Conservation (phyloP, 202 grass and related monocot genomes). For the Panicum virgatum region DNA sequence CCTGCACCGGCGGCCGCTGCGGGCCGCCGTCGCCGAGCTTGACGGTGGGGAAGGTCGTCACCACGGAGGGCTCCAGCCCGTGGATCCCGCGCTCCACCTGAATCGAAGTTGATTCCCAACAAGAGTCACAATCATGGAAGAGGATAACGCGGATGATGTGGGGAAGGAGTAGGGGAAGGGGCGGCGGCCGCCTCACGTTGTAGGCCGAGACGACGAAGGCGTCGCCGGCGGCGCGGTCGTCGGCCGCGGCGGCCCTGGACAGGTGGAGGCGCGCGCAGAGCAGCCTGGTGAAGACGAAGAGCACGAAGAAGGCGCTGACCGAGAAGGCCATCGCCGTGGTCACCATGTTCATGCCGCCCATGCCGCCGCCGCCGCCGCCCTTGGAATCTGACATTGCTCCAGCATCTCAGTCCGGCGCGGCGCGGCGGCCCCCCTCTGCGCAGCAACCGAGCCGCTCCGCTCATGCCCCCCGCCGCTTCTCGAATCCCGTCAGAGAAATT, state of each 20-base stretch:
- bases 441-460: background rate
- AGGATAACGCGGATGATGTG: background rate
- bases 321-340: conserved; percentile 95
- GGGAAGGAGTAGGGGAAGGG: background rate
- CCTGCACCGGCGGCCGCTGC: conserved; percentile 3
- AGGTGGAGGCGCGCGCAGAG: conserved; percentile 92
- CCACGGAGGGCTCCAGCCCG: conserved; percentile 55
- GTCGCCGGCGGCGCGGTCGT: conserved; percentile 8
- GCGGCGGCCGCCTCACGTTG: conserved; percentile 14
- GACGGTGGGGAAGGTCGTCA: conserved; percentile 63
- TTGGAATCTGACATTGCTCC: conserved; percentile 41
- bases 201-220: background rate
- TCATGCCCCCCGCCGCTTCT: background rate
- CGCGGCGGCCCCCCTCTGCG: background rate
- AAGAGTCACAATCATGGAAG: background rate
- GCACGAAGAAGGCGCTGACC: conserved; percentile 91
- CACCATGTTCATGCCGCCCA: conserved; percentile 76
- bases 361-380: conserved; percentile 51
- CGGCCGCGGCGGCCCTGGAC: conserved; percentile 29
- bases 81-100: conserved; percentile 59
- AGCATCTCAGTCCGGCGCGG: conserved; percentile 10
- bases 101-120: background rate
- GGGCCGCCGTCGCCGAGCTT: conserved; percentile 49
- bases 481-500: background rate
- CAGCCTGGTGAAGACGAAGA: conserved; percentile 89